Conservation (phyloP, 768 basidiomycete genomes). For the Omphalotus guepiniiformis region DNA sequence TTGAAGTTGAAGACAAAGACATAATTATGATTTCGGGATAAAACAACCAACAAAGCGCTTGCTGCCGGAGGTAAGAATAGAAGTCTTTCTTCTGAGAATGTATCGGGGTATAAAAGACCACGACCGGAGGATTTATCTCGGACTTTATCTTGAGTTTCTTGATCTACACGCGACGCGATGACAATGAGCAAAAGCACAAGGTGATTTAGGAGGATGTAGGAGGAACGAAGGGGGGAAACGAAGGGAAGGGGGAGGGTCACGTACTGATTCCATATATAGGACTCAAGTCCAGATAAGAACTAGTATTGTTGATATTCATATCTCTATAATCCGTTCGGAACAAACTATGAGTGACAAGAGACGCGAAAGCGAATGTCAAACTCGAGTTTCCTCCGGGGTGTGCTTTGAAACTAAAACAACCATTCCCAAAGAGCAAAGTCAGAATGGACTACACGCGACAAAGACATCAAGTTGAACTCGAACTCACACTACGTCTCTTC, state of each 20-base stretch:
- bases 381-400: slow-evolving; percentile 15
- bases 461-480: too few species aligned
- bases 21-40: slow-evolving; percentile 67
- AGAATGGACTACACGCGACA: background rate
- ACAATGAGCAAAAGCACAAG: too few species aligned
- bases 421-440: background rate
- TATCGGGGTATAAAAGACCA: slow-evolving; percentile 8
- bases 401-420: background rate
- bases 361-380: slow-evolving; percentile 47
- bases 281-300: slow-evolving; percentile 49
- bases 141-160: slow-evolving; percentile 13
- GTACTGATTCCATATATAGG: slow-evolving; percentile 43
- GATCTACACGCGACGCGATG: slow-evolving; percentile 5
- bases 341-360: slow-evolving; percentile 45
- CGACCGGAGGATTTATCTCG: slow-evolving; percentile 12
- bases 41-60: slow-evolving; percentile 62
- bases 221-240: background rate
- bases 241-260: background rate
- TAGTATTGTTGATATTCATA: slow-evolving; percentile 38
- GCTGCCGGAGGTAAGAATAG: slow-evolving; percentile 70
- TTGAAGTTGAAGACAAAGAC: background rate
- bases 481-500: slow-evolving; percentile 20
- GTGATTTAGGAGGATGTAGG: too few species aligned
- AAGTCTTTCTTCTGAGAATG: slow-evolving; percentile 44
- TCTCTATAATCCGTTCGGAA: slow-evolving; percentile 40